Evolutionary conservation across 176 grass and related monocot genomes (phyloP), one percentile per base, ranked within the genome.

Genomic region (Musa troglodytarum): DNA sequence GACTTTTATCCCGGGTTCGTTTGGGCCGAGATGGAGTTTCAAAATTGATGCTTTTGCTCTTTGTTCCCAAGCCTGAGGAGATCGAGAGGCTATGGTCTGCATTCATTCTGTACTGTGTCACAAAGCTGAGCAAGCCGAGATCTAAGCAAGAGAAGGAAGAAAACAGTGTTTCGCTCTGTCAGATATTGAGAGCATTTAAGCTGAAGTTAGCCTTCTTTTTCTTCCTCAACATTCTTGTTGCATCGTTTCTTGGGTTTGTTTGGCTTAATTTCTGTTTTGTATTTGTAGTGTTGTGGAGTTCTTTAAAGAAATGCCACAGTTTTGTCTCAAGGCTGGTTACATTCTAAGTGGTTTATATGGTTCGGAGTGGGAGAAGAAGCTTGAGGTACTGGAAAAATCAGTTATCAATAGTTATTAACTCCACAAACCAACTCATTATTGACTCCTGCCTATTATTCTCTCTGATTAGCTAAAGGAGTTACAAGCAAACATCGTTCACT

Each of bases 221-320:
- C 9, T 19, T 54, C 25, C 56, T 28, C 3, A 29, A 8, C 26
- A 9, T 65, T 64, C 2, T 52, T 52, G 1, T 25, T 24, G 3
- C 52, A 34, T 14, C 17, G 20, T 62, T 20, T 75, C 8, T 6
- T 75, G 52, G 6, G n/a, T 54, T 1, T 55, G 13, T 55, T 43
- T 34, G 25, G 13, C 15, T 69, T 10, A 71, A 28, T 71, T 61
- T 63, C 52, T 66, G 2, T 50, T 50, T 65, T 68, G 12, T 74
- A 26, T 63, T 57, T 86, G 62, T 78, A 99, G 95, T 68, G 87
- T 94, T 54, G 73, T 88, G 50, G 90, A 89, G 53, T 99, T 99
- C 72, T 94, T 99, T 76, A 94, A 94, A 75, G 95, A 94, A 81
- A 85, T 99, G 77, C 90, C 86, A 20, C 95, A 99, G 83, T 99